A percentile compares a stretch with the other conserved stretches of the same genome.
phyloP scores from a whole-genome alignment of 768 basidiomycete genomes.

The Hypholoma fasciculare region DNA sequence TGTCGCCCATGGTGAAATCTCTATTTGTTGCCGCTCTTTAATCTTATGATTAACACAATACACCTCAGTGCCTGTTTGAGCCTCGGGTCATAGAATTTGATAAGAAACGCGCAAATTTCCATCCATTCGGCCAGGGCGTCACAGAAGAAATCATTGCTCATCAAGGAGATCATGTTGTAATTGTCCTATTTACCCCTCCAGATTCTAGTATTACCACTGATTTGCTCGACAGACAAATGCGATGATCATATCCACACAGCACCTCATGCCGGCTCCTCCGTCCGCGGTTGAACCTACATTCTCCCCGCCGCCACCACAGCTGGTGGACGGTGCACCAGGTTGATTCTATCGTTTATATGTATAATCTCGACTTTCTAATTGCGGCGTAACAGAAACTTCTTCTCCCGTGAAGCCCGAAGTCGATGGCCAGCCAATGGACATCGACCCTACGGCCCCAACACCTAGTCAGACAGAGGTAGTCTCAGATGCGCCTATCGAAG shows the following conservation, averaged over 20 bases:
- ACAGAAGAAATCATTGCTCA: slow-evolving; percentile 76
- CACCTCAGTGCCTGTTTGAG: slow-evolving; percentile 81
- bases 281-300: slow-evolving; percentile 20
- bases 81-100: slow-evolving; percentile 92
- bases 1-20: slow-evolving; percentile 84
- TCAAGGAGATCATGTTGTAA: slow-evolving; percentile 52
- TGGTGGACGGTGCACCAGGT: slow-evolving; percentile 17
- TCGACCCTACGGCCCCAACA: slow-evolving; percentile 19
- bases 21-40: background rate
- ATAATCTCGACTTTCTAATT: background rate
- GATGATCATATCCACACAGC: slow-evolving; percentile 89
- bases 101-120: slow-evolving; percentile 57
- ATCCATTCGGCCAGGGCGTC: slow-evolving; percentile 55
- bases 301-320: slow-evolving; percentile 19
- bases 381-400: slow-evolving; percentile 8
- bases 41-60: slow-evolving; percentile 1
- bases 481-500: slow-evolving; percentile 37
- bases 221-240: slow-evolving; percentile 68
- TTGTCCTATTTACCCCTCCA: slow-evolving; percentile 15
- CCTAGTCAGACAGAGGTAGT: slow-evolving; percentile 19
- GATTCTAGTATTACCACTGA: slow-evolving; percentile 2
- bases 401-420: slow-evolving; percentile 19
- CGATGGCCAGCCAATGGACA: slow-evolving; percentile 24
- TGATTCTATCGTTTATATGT: background rate
- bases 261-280: slow-evolving; percentile 52